phyloP scores from a whole-genome alignment of 176 grass and related monocot species.

The Aegilops longissima region DNA sequence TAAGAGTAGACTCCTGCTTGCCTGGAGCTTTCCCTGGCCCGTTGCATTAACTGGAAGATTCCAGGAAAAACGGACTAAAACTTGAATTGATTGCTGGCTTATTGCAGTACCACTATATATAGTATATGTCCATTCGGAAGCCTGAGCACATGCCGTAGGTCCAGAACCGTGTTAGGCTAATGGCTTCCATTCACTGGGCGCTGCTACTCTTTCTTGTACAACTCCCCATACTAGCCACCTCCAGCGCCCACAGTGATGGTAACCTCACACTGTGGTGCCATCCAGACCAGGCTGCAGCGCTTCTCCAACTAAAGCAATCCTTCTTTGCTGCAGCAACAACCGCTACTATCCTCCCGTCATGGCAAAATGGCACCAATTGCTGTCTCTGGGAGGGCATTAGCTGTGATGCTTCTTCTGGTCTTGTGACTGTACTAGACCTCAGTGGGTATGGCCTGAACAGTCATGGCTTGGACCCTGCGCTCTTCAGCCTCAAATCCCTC shows the following conservation, averaged over 20 bases:
- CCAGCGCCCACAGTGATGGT: background rate
- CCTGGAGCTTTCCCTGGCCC: no score
- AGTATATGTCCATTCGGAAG: background rate
- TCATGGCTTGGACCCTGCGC: background rate
- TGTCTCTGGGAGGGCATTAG: background rate
- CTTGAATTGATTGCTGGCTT: background rate
- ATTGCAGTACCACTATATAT: background rate
- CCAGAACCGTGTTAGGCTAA: background rate
- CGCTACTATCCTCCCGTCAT: background rate
- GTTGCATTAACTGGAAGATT: no score
- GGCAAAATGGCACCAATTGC: background rate
- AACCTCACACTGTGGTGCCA: background rate
- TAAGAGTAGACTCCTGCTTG: background rate
- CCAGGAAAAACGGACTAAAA: no score
- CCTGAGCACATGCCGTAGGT: no score
- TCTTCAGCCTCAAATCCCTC: background rate
- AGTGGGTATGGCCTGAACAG: background rate
- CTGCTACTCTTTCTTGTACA: background rate
- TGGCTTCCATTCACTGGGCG: background rate
- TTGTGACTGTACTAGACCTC: background rate
- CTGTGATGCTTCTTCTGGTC: background rate
- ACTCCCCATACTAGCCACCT: background rate
- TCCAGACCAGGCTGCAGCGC: background rate
- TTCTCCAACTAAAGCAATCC: background rate
- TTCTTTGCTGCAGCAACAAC: background rate